Conservation (phyloP, 768 basidiomycete species). For the Steccherinum ochraceum region DNA sequence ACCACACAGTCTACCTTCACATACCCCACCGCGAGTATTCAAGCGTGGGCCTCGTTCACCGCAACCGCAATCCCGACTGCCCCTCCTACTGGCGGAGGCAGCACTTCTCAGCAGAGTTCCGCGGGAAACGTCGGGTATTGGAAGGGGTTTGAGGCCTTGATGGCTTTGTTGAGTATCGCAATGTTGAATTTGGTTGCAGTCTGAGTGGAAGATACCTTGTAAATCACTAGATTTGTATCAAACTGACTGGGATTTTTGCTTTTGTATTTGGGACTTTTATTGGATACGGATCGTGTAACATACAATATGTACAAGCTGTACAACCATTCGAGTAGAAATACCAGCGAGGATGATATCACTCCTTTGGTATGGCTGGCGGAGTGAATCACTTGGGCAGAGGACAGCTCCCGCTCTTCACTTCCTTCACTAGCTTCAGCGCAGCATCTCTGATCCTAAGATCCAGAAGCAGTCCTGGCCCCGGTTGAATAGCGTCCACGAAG, state of each 20-base stretch:
- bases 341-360: no score
- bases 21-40: constrained; percentile 25
- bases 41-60: constrained; percentile 25
- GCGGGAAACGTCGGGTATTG: not conserved
- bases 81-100: not conserved
- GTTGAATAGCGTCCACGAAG: constrained; percentile 4
- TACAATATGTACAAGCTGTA: no score
- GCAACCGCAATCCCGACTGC: constrained; percentile 18
- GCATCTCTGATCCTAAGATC: constrained; percentile 4
- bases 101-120: not conserved
- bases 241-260: no score
- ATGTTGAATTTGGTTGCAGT: not conserved
- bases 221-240: no score
- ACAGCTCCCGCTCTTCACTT: not conserved
- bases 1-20: constrained; percentile 21
- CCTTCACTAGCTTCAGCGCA: constrained; percentile 3
- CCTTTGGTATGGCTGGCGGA: no score
- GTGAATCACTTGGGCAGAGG: no score
- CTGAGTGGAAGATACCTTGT: no score
- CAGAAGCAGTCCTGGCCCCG: not conserved
- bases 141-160: not conserved
- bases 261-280: no score
- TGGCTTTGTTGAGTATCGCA: not conserved
- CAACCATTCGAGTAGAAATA: no score
- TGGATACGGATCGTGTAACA: no score